phyloP scores from a whole-genome alignment of 192 early-diverging fungal species.

The Backusella luteola region DNA sequence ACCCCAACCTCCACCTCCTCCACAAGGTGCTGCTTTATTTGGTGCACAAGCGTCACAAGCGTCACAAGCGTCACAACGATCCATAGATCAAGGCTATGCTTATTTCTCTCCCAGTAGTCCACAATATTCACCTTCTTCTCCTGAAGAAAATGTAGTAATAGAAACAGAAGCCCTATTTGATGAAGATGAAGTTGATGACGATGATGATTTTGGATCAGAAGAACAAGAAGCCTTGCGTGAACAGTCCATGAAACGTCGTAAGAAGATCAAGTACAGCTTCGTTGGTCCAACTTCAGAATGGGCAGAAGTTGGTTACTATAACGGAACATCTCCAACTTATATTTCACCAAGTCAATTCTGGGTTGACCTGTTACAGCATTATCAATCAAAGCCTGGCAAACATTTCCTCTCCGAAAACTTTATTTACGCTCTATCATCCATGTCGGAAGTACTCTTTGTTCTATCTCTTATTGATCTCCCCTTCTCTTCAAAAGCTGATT shows the following conservation, averaged over 20 bases:
- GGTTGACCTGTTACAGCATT: constrained; percentile 38
- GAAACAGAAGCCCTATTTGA: not conserved
- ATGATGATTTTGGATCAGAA: constrained; percentile 13
- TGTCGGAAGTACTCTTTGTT: constrained; percentile 38
- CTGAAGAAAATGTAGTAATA: not conserved
- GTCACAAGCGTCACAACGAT: not conserved
- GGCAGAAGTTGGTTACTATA: constrained; percentile 12
- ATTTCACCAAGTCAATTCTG: constrained; percentile 38
- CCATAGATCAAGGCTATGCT: not conserved
- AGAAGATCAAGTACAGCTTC: not conserved
- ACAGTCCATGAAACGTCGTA: not conserved
- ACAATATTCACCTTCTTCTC: not conserved
- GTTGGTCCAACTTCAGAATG: constrained; percentile 16
- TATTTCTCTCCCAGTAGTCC: not conserved
- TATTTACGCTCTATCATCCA: constrained; percentile 25
- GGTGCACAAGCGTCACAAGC: not conserved
- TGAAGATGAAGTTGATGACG: not conserved
- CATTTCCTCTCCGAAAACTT: constrained; percentile 35
- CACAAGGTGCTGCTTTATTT: not conserved
- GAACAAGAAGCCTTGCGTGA: constrained; percentile 11
- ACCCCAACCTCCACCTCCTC: not conserved
- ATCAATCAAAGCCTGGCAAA: not conserved
- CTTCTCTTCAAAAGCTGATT: constrained; percentile 24
- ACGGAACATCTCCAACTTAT: not conserved
- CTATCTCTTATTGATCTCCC: constrained; percentile 40